Conservation (phyloP, 495 filamentous ascomycete species). For the Penicillium steckii region DNA sequence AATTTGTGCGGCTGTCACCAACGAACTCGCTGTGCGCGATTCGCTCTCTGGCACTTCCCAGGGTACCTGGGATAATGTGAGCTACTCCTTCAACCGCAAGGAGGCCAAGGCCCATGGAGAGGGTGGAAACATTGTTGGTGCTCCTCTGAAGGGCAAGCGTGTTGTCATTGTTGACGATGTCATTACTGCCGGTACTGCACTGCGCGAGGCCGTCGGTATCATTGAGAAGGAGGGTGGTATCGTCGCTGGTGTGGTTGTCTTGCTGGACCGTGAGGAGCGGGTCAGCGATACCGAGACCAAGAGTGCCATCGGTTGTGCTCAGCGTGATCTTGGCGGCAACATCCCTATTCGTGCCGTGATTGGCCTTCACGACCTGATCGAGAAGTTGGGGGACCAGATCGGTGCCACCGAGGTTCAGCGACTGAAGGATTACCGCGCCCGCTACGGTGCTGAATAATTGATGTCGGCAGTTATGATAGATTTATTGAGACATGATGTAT, state of each 20-base stretch:
- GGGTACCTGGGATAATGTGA: slow-evolving; percentile 48
- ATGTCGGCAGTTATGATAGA: slow-evolving; percentile 1
- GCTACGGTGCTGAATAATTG: slow-evolving; percentile 55
- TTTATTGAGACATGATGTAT: slow-evolving; percentile 20
- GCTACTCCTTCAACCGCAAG: slow-evolving; percentile 92
- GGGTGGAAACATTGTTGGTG: slow-evolving; percentile 87
- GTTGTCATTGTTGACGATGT: slow-evolving; percentile 95
- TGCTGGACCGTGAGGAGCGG: slow-evolving; percentile 86
- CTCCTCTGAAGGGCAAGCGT: slow-evolving; percentile 74
- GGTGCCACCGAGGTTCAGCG: slow-evolving; percentile 62
- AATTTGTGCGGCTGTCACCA: slow-evolving; percentile 69
- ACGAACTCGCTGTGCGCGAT: slow-evolving; percentile 66
- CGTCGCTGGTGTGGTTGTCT: slow-evolving; percentile 80
- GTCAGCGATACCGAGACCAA: slow-evolving; percentile 53
- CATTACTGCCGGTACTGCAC: slow-evolving; percentile 90
- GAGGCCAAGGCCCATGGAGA: slow-evolving; percentile 94
- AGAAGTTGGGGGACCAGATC: slow-evolving; percentile 47
- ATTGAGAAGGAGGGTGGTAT: slow-evolving; percentile 77
- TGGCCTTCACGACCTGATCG: slow-evolving; percentile 76
- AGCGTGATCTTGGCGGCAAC: slow-evolving; percentile 56
- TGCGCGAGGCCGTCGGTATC: slow-evolving; percentile 84
- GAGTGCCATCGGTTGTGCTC: slow-evolving; percentile 78
- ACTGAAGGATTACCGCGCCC: slow-evolving; percentile 74
- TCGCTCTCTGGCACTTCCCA: slow-evolving; percentile 29
- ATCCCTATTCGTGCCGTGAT: slow-evolving; percentile 50